Percentiles rank a stretch among this genome's conserved stretches.
Evolutionary conservation across 148 eudicot species (phyloP).

Genomic region (Drosera capensis): DNA sequence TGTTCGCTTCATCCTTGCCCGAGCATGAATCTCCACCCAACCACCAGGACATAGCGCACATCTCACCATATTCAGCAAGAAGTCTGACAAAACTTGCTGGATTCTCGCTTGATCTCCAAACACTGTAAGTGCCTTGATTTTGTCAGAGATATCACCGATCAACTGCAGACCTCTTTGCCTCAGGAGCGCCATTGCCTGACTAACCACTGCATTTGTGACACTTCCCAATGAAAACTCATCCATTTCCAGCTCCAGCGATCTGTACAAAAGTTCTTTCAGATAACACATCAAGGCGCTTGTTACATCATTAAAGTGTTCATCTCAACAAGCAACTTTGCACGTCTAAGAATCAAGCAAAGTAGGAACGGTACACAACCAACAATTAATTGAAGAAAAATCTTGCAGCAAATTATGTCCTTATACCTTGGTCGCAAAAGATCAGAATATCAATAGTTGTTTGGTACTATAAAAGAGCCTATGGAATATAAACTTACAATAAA

Average conservation of each 20-base stretch:
- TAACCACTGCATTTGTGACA: slow-evolving; percentile 76
- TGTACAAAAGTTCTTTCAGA: slow-evolving; percentile 8
- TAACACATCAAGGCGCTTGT: neutral
- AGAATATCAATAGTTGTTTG: no score
- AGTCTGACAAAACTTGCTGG: slow-evolving; percentile 72
- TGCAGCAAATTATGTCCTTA: no score
- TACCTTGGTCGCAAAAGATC: no score
- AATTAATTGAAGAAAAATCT: no score
- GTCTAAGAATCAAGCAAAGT: no score
- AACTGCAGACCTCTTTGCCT: slow-evolving; percentile 69
- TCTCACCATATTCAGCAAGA: slow-evolving; percentile 66
- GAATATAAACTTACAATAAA: no score
- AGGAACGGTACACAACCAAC: no score
- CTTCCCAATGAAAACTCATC: slow-evolving; percentile 60
- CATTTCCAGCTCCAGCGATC: slow-evolving; percentile 58
- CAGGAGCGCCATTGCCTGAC: slow-evolving; percentile 71
- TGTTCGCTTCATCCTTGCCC: slow-evolving; percentile 48
- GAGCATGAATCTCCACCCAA: slow-evolving; percentile 82
- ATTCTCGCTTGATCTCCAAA: slow-evolving; percentile 76
- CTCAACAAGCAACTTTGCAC: no score
- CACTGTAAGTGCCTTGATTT: slow-evolving; percentile 54
- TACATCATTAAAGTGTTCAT: neutral
- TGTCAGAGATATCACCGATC: slow-evolving; percentile 83
- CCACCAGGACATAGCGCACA: slow-evolving; percentile 83
- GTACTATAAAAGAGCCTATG: no score